Conservation (phyloP, 768 basidiomycete genomes). For the Vararia minispora region DNA sequence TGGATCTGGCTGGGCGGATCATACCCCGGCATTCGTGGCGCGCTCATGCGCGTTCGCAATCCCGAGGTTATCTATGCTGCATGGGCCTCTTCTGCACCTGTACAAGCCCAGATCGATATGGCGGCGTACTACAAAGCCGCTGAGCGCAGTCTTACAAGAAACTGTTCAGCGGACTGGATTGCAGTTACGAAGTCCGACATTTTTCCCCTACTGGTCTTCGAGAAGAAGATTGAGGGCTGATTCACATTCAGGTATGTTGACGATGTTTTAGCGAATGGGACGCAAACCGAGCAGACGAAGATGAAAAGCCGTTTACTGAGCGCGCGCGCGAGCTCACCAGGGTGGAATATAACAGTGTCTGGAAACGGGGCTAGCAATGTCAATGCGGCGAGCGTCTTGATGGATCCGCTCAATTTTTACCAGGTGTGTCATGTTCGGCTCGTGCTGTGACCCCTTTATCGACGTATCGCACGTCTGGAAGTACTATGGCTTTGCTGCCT, state of each 20-base stretch:
- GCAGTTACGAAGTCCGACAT: conserved; percentile 28
- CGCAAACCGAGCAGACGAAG: conserved; percentile 19
- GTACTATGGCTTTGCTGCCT: conserved; percentile 37
- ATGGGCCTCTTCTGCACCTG: conserved; percentile 40
- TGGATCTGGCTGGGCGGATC: conserved; percentile 42
- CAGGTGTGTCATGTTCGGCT: conserved; percentile 22
- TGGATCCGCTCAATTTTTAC: conserved; percentile 39
- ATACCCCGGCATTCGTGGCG: conserved; percentile 36
- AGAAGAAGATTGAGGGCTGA: background rate
- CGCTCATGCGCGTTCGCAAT: conserved; percentile 34
- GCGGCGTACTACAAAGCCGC: conserved; percentile 38
- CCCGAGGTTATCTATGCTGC: conserved; percentile 33
- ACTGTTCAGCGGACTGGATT: conserved; percentile 43
- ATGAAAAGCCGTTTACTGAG: conserved; percentile 32
- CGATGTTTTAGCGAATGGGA: conserved; percentile 24
- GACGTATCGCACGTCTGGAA: conserved; percentile 8
- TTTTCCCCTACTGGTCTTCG: conserved; percentile 4
- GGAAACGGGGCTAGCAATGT: conserved; percentile 25
- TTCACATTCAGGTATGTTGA: conserved; percentile 28
- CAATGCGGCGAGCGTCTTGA: conserved; percentile 31
- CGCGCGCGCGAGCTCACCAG: conserved; percentile 31
- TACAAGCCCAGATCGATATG: conserved; percentile 41
- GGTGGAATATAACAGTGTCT: conserved; percentile 27
- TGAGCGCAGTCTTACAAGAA: conserved; percentile 35
- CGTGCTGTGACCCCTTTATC: too few relatives aligned